A percentile compares a stretch with the other conserved stretches of the same genome.
Evolutionary conservation across 805 yeast species (phyloP).

Genomic region (Lipomyces sp.): DNA sequence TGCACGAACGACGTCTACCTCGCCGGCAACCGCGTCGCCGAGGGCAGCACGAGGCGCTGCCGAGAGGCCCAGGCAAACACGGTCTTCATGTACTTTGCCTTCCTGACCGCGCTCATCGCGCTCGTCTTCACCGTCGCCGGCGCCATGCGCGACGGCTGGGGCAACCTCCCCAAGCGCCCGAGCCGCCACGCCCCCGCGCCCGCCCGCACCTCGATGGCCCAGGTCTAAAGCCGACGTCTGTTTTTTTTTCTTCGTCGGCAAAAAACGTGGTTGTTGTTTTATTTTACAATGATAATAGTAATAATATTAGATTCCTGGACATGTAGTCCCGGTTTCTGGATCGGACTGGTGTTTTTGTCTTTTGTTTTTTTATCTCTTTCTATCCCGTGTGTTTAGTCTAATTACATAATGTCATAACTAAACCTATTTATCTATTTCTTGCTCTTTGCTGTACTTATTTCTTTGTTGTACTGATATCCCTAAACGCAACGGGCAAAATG

Average conservation of each 20-base stretch:
- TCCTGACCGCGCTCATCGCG: conserved; percentile 69
- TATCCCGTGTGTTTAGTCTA: not conserved
- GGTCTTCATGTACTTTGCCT: conserved; percentile 79
- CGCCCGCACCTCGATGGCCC: conserved; percentile 16
- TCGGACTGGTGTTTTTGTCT: too few species aligned
- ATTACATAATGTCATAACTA: not conserved
- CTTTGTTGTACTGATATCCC: too few species aligned
- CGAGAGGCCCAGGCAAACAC: conserved; percentile 89
- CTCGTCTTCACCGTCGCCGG: conserved; percentile 48
- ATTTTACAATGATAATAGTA: not conserved
- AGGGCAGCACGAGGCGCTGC: conserved; percentile 81
- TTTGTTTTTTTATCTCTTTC: too few species aligned
- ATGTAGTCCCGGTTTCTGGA: not conserved
- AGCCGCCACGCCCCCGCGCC: conserved; percentile 9
- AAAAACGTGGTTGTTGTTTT: not conserved
- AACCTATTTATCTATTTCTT: too few species aligned
- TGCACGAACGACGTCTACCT: conserved; percentile 69
- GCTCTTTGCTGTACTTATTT: too few species aligned
- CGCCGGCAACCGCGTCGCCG: conserved; percentile 61
- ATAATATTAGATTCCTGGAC: not conserved
- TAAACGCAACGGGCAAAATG: too few species aligned
- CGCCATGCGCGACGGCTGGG: conserved; percentile 41
- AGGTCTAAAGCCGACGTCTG: conserved; percentile 8
- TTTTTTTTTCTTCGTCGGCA: not conserved
- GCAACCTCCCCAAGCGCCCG: conserved; percentile 2